These are phyloP conservation scores for Begonia fuchsioides DNA, from an alignment of 306 rosid species.

Conservation along the genomic window DNA sequence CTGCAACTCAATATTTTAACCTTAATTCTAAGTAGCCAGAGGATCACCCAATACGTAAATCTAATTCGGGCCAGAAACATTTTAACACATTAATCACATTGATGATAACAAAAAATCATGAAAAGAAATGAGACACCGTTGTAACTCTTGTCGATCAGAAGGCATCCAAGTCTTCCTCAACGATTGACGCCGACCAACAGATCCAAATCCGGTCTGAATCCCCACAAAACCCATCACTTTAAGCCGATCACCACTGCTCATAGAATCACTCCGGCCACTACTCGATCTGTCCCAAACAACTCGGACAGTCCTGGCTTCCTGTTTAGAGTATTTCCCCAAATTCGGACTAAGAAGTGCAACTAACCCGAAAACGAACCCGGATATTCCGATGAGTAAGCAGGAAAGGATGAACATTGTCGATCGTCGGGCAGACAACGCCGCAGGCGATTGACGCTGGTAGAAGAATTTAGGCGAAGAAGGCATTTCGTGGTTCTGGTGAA, in stretches of 20 bases:
- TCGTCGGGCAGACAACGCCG: constrained; percentile 30
- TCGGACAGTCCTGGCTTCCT: constrained; percentile 40
- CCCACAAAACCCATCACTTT: constrained; percentile 91
- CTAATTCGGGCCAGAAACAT: no score
- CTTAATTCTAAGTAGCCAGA: no score
- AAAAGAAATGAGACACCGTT: constrained; percentile 35
- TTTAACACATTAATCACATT: no score
- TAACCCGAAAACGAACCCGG: constrained; percentile 36
- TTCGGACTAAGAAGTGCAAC: constrained; percentile 18
- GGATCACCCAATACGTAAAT: no score
- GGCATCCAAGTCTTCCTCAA: constrained; percentile 93
- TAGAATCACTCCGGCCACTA: constrained; percentile 3
- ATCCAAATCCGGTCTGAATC: constrained; percentile 72
- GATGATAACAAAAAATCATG: not conserved
- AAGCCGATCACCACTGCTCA: constrained; percentile 14
- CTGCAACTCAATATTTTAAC: constrained; percentile 22
- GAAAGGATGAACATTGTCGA: constrained; percentile 24
- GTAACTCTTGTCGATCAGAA: constrained; percentile 60
- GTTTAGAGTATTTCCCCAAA: constrained; percentile 15
- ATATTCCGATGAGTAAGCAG: constrained; percentile 24
- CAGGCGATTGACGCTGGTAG: constrained; percentile 26
- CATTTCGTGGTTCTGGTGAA: constrained; percentile 14
- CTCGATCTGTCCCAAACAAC: constrained; percentile 59
- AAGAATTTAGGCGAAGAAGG: constrained; percentile 44
- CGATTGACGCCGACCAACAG: constrained; percentile 55